Evolutionary conservation across 192 early-diverging fungal species (phyloP).

Genomic region (Mortierella claussenii): DNA sequence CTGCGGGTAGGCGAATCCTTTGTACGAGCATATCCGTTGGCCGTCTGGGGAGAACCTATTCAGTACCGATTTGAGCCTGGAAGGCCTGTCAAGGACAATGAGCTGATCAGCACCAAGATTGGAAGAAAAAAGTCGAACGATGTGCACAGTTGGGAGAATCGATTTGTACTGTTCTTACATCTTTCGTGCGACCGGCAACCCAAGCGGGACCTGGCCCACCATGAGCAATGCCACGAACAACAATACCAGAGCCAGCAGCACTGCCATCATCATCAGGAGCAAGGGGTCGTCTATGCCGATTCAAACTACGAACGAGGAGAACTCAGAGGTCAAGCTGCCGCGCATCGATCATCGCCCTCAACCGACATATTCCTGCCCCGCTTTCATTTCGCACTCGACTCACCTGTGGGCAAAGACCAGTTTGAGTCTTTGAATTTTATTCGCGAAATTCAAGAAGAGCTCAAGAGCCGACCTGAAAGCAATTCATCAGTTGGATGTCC

Average conservation of each 20-base stretch:
- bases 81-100: constrained; percentile 10
- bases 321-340: neutral
- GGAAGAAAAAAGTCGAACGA: constrained; percentile 26
- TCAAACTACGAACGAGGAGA: neutral
- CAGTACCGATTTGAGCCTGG: constrained; percentile 45
- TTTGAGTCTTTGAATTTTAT: constrained; percentile 34
- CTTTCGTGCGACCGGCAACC: constrained; percentile 15
- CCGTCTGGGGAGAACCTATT: constrained; percentile 40
- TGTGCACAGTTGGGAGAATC: constrained; percentile 36
- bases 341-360: constrained; percentile 3
- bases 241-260: neutral
- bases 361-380: constrained; percentile 46
- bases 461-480: neutral
- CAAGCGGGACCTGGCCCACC: neutral
- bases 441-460: constrained; percentile 19
- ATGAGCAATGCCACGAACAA: neutral
- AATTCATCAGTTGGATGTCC: neutral
- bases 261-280: neutral
- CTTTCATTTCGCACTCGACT: constrained; percentile 40
- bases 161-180: constrained; percentile 18
- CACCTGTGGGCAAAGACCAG: constrained; percentile 23
- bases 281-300: no score
- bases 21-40: constrained; percentile 38
- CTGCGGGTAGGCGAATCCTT: constrained; percentile 37
- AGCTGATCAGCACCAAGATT: constrained; percentile 9